Conservation (phyloP, 2,329 filamentous ascomycete genomes). For the Akanthomyces lecanii region DNA sequence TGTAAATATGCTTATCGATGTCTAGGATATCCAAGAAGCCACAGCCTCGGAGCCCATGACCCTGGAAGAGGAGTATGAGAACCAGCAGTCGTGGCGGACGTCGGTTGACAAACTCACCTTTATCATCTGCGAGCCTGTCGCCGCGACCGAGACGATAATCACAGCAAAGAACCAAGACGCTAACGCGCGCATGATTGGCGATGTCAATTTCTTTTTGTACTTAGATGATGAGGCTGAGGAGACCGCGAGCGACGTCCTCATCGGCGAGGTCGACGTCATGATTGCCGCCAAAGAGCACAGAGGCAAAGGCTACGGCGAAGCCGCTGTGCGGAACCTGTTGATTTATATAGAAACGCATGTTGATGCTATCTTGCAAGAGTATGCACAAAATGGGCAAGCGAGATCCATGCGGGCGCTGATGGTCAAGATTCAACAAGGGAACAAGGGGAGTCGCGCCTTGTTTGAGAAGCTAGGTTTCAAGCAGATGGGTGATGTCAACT, state of each 20-base stretch:
- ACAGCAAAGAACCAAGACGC: conserved; percentile 48
- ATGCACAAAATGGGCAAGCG: conserved; percentile 22
- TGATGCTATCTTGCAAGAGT: conserved; percentile 48
- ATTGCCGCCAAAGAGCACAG: conserved; percentile 59
- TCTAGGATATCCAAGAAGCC: conserved; percentile 68
- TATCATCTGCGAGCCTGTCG: conserved; percentile 61
- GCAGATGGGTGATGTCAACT: conserved; percentile 50
- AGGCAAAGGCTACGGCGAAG: conserved; percentile 60
- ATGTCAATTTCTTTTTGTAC: conserved; percentile 78
- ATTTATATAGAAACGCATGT: conserved; percentile 59
- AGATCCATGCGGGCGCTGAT: conserved; percentile 45
- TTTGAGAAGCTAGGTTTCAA: conserved; percentile 50
- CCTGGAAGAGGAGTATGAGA: conserved; percentile 78
- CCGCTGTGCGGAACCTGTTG: conserved; percentile 64
- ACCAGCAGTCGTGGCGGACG: conserved; percentile 82
- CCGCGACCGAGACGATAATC: conserved; percentile 12
- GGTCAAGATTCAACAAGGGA: conserved; percentile 56
- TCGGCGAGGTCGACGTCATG: conserved; percentile 85
- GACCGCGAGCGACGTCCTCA: conserved; percentile 28
- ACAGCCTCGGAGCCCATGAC: conserved; percentile 85
- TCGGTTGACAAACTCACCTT: conserved; percentile 89
- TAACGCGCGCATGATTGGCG: conserved; percentile 60
- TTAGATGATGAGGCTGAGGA: conserved; percentile 50
- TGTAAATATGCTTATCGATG: not conserved
- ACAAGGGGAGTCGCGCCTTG: conserved; percentile 47